Conservation (phyloP, 176 grass and related monocot species). For the Bolboschoenus planiculmis region DNA sequence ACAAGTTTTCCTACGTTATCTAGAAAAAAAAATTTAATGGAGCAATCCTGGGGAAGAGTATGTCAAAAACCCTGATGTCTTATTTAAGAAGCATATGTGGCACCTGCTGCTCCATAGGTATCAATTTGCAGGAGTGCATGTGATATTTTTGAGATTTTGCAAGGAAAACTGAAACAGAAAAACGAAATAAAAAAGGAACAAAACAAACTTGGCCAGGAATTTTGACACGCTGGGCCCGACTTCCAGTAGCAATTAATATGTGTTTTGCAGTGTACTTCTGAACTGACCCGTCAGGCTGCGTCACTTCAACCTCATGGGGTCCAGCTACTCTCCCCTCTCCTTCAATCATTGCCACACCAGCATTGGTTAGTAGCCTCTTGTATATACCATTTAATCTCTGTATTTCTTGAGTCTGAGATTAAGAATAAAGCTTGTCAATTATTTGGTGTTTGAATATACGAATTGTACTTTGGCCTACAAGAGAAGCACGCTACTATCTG, state of each 20-base stretch:
- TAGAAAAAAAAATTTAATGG: background rate
- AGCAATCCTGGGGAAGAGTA: background rate
- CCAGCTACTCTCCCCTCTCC: constrained; percentile 70
- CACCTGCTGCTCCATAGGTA: background rate
- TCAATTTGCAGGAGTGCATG: background rate
- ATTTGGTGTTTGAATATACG: background rate
- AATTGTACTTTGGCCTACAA: background rate
- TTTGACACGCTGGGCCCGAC: constrained; percentile 52
- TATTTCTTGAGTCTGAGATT: constrained; percentile 72
- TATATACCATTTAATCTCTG: constrained; percentile 71
- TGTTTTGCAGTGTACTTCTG: constrained; percentile 57
- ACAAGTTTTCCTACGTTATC: background rate
- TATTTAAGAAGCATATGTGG: background rate
- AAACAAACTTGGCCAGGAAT: constrained; percentile 85
- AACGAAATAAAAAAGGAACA: constrained; percentile 1
- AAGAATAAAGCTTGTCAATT: background rate
- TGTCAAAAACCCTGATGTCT: background rate
- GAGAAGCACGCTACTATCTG: background rate
- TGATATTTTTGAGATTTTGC: constrained; percentile 8
- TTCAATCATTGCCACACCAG: constrained; percentile 83
- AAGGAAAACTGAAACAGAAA: background rate
- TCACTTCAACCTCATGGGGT: constrained; percentile 68
- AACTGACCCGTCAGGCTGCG: constrained; percentile 51
- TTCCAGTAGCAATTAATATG: constrained; percentile 81
- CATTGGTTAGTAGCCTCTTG: constrained; percentile 54